These are phyloP conservation scores for Phalaenopsis hybrid DNA, from an alignment of 116 monocot species.

Conservation along the genomic window DNA sequence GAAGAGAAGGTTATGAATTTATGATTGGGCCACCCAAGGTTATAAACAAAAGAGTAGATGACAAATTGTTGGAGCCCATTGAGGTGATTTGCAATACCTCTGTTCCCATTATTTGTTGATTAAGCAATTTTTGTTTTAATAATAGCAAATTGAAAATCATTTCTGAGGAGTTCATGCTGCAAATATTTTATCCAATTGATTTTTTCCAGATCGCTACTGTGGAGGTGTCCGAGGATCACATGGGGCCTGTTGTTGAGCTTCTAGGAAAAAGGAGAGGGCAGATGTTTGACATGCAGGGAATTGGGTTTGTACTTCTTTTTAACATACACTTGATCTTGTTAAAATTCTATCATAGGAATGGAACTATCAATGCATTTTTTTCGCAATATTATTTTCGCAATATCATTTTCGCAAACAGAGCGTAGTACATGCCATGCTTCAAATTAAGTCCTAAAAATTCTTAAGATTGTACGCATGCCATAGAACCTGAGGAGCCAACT, in stretches of 20 bases:
- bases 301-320: no score
- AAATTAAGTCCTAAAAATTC: background rate
- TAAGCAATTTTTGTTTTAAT: background rate
- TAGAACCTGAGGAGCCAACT: background rate
- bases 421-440: background rate
- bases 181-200: no score
- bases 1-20: slow-evolving; percentile 98
- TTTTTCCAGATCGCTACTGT: no score
- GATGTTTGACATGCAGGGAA: no score
- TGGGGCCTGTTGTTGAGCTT: no score
- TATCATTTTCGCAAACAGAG: no score
- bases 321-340: no score
- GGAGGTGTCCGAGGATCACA: no score
- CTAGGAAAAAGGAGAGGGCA: no score
- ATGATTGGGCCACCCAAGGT: slow-evolving; percentile 99
- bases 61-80: slow-evolving; percentile 75
- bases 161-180: no score
- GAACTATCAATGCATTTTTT: background rate
- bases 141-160: no score
- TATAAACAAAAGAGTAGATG: slow-evolving; percentile 75
- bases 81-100: slow-evolving; percentile 45
- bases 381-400: background rate
- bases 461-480: no score
- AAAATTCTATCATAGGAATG: background rate
- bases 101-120: background rate